phyloP scores from a whole-genome alignment of 306 rosid species.

The Vicia sativa region DNA sequence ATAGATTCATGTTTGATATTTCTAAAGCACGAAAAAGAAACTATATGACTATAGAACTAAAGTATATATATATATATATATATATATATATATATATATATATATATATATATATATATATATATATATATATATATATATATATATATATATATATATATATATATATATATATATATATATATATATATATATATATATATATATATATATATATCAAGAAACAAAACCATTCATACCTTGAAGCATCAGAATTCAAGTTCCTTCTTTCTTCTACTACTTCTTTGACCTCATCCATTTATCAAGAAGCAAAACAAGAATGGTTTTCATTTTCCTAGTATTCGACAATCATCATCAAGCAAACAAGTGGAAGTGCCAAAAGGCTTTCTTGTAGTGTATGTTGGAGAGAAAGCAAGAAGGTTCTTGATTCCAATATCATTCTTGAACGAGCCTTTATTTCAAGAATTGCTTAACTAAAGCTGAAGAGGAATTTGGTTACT shows the following conservation, averaged over 20 bases:
- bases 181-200: too few species aligned
- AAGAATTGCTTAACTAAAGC: slow-evolving; percentile 41
- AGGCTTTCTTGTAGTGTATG: slow-evolving; percentile 55
- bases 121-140: too few species aligned
- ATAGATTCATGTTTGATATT: too few species aligned
- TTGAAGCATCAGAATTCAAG: neutral
- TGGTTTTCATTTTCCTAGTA: slow-evolving; percentile 44
- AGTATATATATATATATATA: too few species aligned
- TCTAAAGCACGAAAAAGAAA: too few species aligned
- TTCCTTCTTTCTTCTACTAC: neutral
- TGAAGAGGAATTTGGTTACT: slow-evolving; percentile 54
- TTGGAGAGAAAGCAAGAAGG: slow-evolving; percentile 53
- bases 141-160: too few species aligned
- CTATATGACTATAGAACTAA: too few species aligned
- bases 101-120: too few species aligned
- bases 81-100: too few species aligned
- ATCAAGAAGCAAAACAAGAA: slow-evolving; percentile 25
- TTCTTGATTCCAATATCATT: slow-evolving; percentile 46
- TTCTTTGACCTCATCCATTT: slow-evolving; percentile 6
- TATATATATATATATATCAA: neutral
- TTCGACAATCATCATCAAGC: slow-evolving; percentile 29
- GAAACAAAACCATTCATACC: slow-evolving; percentile 22
- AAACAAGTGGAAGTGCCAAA: slow-evolving; percentile 45
- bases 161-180: too few species aligned
- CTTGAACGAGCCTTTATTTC: slow-evolving; percentile 51